phyloP scores from a whole-genome alignment of 805 yeast species.

The Candida multigemmis region DNA sequence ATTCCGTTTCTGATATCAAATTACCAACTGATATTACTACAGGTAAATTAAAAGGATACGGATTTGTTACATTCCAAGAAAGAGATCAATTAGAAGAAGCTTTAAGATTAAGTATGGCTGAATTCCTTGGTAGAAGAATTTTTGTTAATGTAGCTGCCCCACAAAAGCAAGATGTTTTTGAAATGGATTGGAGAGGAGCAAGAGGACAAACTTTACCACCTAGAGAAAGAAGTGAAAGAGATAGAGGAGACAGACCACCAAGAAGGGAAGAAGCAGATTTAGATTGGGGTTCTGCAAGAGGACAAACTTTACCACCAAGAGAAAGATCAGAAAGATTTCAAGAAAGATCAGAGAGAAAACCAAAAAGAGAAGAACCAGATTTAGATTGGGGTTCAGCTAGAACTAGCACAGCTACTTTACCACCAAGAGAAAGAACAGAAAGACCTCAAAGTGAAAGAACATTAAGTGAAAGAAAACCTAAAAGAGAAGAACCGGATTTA shows the following conservation, averaged over 20 bases:
- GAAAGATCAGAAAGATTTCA: conserved; percentile 22
- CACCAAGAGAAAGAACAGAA: conserved; percentile 10
- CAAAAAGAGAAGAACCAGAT: conserved; percentile 8
- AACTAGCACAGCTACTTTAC: conserved; percentile 12
- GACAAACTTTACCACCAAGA: conserved; percentile 22
- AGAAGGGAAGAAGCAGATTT: conserved; percentile 47
- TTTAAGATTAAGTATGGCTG: conserved; percentile 33
- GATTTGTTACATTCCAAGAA: conserved; percentile 41
- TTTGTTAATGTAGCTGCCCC: conserved; percentile 55
- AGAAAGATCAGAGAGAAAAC: conserved; percentile 18
- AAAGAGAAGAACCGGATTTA: conserved; percentile 28
- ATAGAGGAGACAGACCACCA: conserved; percentile 19
- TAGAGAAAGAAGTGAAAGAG: conserved; percentile 26
- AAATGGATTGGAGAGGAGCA: conserved; percentile 36
- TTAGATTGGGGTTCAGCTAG: conserved; percentile 22
- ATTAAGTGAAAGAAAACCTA: conserved; percentile 14
- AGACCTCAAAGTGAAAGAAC: conserved; percentile 12
- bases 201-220: conserved; percentile 16
- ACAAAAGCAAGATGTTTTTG: conserved; percentile 34
- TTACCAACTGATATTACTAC: conserved; percentile 62
- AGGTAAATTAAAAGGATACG: conserved; percentile 54
- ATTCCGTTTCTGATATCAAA: conserved; percentile 51
- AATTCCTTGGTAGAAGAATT: conserved; percentile 40
- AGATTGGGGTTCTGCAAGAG: conserved; percentile 50
- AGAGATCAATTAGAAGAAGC: conserved; percentile 43